Percentiles rank a stretch among this genome's conserved stretches.
Evolutionary conservation across 2,329 filamentous ascomycete genomes (phyloP).

Genomic region (Ophiognomonia clavigignenti-juglandacearum): DNA sequence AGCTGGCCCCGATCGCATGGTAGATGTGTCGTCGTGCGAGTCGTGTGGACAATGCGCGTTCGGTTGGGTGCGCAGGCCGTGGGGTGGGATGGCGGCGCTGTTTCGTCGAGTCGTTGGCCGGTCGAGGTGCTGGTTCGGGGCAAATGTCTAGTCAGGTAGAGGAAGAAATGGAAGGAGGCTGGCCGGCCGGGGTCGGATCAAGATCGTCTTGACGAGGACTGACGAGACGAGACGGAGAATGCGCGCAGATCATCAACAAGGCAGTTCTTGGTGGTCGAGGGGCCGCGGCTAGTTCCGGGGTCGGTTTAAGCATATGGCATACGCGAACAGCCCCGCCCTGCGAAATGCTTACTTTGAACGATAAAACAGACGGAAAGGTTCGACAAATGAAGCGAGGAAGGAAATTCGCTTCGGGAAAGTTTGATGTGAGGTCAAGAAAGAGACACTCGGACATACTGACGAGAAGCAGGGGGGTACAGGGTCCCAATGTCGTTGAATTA

Average conservation of each 20-base stretch:
- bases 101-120: constrained; percentile 2
- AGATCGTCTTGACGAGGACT: background rate
- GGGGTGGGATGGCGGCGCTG: background rate
- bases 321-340: constrained; percentile 2
- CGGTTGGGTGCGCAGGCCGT: background rate
- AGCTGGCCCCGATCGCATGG: background rate
- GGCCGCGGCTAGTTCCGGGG: constrained; percentile 11
- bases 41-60: background rate
- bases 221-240: background rate
- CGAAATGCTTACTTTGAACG: constrained; percentile 2
- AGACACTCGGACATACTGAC: background rate
- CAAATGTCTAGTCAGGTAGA: background rate
- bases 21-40: background rate
- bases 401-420: background rate
- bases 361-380: background rate
- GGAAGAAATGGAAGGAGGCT: constrained; percentile 11
- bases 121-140: background rate
- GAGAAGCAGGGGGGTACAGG: no score
- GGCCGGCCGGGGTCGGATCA: background rate
- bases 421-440: background rate
- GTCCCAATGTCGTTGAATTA: no score
- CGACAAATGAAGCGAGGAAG: background rate
- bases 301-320: constrained; percentile 12
- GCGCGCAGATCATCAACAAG: background rate
- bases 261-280: no score